Conservation (phyloP, 768 basidiomycete genomes). For the Chalciporus chontae region DNA sequence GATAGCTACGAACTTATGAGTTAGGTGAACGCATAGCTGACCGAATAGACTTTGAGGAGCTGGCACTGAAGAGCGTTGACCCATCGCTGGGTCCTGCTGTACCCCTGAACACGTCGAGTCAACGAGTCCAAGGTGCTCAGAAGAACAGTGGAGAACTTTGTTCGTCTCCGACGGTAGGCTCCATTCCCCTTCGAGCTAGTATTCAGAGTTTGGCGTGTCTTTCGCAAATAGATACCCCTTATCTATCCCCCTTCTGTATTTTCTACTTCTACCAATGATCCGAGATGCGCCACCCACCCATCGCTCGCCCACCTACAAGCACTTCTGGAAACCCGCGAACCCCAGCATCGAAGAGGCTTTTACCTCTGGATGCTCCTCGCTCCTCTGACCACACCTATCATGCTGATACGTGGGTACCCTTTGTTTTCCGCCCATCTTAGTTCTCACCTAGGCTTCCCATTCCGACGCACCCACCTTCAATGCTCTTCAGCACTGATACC, state of each 20-base stretch:
- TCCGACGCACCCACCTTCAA: background rate
- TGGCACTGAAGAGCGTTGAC: conserved; percentile 69
- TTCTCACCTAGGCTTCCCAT: background rate
- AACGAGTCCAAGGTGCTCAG: conserved; percentile 16
- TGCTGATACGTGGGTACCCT: conserved; percentile 62
- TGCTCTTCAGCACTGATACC: conserved; percentile 62
- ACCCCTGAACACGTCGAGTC: conserved; percentile 19
- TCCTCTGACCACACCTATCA: conserved; percentile 74
- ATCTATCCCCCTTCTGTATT: conserved; percentile 51
- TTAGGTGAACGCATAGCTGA: conserved; percentile 68
- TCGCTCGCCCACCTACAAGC: conserved; percentile 45
- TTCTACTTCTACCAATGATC: conserved; percentile 34
- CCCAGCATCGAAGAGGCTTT: conserved; percentile 64
- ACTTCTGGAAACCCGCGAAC: conserved; percentile 52
- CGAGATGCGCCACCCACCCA: conserved; percentile 25
- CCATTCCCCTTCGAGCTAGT: background rate
- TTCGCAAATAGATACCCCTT: conserved; percentile 46
- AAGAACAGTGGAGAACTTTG: conserved; percentile 3
- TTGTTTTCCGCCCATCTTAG: background rate
- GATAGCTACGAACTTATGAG: conserved; percentile 56
- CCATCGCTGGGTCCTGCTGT: conserved; percentile 62
- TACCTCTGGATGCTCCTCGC: conserved; percentile 61
- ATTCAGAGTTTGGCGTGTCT: background rate
- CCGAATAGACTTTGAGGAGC: conserved; percentile 76
- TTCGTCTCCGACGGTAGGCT: conserved; percentile 12